Conservation (phyloP, 163 green algal species). For the Dunaliella salina region DNA sequence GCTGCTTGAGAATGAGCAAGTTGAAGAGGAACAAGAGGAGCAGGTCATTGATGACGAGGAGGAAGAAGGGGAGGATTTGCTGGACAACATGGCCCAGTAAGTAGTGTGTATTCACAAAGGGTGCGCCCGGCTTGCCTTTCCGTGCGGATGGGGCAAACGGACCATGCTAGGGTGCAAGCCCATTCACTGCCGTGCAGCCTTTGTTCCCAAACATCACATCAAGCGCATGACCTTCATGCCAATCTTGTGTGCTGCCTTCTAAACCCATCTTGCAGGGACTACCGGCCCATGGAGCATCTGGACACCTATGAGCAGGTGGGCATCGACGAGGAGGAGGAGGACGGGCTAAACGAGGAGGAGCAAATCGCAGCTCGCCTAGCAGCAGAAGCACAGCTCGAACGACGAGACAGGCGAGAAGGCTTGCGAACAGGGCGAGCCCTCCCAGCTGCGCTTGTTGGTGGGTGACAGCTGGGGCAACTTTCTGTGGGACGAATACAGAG, state of each 20-base stretch:
- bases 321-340: conserved; percentile 66
- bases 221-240: background rate
- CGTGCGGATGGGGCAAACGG: no score
- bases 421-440: conserved; percentile 33
- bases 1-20: conserved; percentile 10
- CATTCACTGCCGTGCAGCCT: background rate
- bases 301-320: conserved; percentile 82
- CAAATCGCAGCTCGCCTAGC: conserved; percentile 21
- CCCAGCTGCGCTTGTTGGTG: conserved; percentile 62
- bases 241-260: background rate
- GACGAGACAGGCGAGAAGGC: conserved; percentile 49
- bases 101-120: background rate
- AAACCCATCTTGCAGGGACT: conserved; percentile 80
- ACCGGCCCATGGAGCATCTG: conserved; percentile 74
- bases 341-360: conserved; percentile 64
- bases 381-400: conserved; percentile 69
- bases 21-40: conserved; percentile 38
- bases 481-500: no score
- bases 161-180: no score
- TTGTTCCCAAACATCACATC: background rate
- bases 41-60: conserved; percentile 46
- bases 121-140: no score
- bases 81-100: conserved; percentile 49
- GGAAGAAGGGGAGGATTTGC: conserved; percentile 64
- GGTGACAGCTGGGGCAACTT: no score